Percentiles rank a stretch among this genome's conserved stretches.
Evolutionary conservation across 2,329 filamentous ascomycete species (phyloP).

Genomic region (Plectosphaerella cucumerina): DNA sequence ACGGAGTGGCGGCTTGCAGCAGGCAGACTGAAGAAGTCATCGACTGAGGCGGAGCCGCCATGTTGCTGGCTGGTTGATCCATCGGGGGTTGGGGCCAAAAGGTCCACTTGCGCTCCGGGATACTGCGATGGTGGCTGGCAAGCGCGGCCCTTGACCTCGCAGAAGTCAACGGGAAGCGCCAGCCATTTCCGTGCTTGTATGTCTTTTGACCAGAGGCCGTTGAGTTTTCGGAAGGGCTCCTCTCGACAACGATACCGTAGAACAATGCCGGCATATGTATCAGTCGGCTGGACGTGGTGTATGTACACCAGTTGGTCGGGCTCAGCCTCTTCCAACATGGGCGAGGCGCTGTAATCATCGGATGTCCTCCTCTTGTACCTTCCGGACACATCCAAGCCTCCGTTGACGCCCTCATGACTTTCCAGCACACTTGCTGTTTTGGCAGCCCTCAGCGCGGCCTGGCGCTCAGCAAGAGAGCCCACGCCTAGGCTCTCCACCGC

Average conservation of each 20-base stretch:
- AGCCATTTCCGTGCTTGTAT: conserved; percentile 81
- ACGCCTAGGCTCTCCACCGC: conserved; percentile 45
- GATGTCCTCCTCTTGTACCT: conserved; percentile 65
- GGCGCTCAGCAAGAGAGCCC: conserved; percentile 49
- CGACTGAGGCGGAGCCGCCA: conserved; percentile 17
- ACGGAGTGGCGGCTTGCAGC: conserved; percentile 1
- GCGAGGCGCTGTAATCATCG: conserved; percentile 47
- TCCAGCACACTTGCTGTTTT: conserved; percentile 57
- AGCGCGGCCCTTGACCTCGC: conserved; percentile 72
- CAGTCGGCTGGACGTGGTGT: conserved; percentile 75
- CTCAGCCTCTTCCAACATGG: conserved; percentile 51
- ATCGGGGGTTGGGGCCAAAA: conserved; percentile 46
- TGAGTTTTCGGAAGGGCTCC: conserved; percentile 78
- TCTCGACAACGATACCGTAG: conserved; percentile 86
- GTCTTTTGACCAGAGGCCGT: conserved; percentile 93
- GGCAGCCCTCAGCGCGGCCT: conserved; percentile 50
- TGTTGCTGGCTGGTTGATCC: conserved; percentile 4
- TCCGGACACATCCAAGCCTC: conserved; percentile 49
- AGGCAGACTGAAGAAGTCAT: conserved; percentile 13
- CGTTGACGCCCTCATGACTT: conserved; percentile 56
- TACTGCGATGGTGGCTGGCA: conserved; percentile 49
- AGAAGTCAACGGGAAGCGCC: conserved; percentile 84
- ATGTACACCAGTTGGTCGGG: conserved; percentile 84
- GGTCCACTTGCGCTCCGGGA: conserved; percentile 37
- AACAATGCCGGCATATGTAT: conserved; percentile 88